These are phyloP conservation scores for Fistulinella cinereoalba DNA, from an alignment of 1,284 basidiomycete genomes.

Conservation along the genomic window DNA sequence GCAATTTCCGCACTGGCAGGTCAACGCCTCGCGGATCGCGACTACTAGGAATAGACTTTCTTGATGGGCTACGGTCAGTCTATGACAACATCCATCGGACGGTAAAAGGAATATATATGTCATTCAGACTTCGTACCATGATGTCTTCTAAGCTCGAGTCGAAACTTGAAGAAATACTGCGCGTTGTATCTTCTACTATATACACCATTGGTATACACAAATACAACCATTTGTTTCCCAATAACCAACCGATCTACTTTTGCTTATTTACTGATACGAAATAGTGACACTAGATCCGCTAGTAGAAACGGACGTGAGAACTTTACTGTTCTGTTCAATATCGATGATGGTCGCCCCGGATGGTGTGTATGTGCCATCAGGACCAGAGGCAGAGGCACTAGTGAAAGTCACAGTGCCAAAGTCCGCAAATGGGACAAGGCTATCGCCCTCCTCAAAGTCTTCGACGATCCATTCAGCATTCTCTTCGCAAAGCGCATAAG, in stretches of 20 bases:
- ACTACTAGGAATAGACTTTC: too few relatives aligned
- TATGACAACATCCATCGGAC: too few relatives aligned
- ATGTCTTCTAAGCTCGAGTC: too few relatives aligned
- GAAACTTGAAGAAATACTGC: too few relatives aligned
- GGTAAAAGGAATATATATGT: not conserved
- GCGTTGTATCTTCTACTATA: too few relatives aligned
- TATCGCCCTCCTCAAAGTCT: constrained; percentile 7
- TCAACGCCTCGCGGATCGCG: too few relatives aligned
- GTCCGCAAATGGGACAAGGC: constrained; percentile 11
- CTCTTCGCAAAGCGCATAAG: constrained; percentile 2
- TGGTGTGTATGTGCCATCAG: constrained; percentile 13
- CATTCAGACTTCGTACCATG: not conserved
- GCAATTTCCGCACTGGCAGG: too few relatives aligned
- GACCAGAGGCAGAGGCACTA: constrained; percentile 13
- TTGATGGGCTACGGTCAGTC: too few relatives aligned
- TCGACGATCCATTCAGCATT: constrained; percentile 29
- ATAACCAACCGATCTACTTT: not conserved
- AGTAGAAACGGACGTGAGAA: constrained; percentile 16
- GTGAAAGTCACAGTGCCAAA: constrained; percentile 22
- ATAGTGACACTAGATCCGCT: constrained; percentile 5
- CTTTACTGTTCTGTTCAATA: constrained; percentile 13
- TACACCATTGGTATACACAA: not conserved
- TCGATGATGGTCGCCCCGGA: constrained; percentile 10
- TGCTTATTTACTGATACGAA: not conserved
- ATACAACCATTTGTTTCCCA: not conserved